Evolutionary conservation across 2,329 filamentous ascomycete species (phyloP), one percentile per base, ranked within the genome.

Genomic region (Calonectria leucothoes): DNA sequence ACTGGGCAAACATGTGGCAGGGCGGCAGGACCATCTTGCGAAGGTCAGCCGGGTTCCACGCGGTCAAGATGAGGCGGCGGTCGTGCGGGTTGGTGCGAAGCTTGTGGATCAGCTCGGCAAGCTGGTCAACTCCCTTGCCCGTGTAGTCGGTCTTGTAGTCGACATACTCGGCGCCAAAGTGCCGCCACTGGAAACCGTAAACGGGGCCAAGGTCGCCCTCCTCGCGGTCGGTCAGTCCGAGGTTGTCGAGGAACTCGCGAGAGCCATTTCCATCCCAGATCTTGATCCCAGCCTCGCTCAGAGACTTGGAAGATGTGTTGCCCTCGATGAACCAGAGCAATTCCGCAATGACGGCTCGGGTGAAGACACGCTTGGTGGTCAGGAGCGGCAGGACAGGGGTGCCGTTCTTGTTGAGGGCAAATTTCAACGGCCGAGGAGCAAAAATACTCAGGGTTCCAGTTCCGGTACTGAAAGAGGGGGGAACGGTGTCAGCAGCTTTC

Each of bases 241-340:
- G 90, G 75, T 89, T 93, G 87, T 99, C 96, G 45, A 99, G 94
- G 84, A 94, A 98, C 81, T 93, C 94, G 79, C 97, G 94, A 59
- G 93, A 95, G 52, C 96, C 97, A 83, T 99, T 99, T 80, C 96
- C 96, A 83, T 99, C 97, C 97, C 97, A 99, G 83, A 99, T 99
- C 85, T 97, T 97, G 81, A 99, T 93, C 35, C 95, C 95, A 2
- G 93, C 92, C 15, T 93, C 92, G 73, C 91, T 93, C 4, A 99
- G 92, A 0, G 95, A 88, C 5, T 91, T 86, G 1, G 95, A 96
- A 0, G 94, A 95, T 3, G 97, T 99, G 81, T 88, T 91, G 81
- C 95, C 97, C 55, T 92, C 91, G 78, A 99, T 90, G 86, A 99
- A 99, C 97, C 97, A 99, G 74, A 99, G 93, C 1, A 99, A 93